Percentiles rank a stretch among this genome's conserved stretches.
Conservation (phyloP, 2,329 filamentous ascomycete species). For the Ophiostoma ulmi region DNA sequence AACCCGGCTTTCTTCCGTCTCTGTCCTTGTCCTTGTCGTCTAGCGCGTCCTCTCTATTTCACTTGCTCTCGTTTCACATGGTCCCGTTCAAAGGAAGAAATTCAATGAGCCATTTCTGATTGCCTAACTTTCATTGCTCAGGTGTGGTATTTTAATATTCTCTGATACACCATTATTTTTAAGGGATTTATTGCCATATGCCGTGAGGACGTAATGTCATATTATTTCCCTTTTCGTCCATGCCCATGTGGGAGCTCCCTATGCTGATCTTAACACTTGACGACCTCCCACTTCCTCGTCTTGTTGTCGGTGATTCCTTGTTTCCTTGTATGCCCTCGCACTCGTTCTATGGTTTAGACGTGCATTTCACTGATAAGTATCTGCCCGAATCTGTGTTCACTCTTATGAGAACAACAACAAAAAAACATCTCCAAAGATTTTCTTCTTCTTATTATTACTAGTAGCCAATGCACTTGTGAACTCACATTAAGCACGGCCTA, state of each 20-base stretch:
- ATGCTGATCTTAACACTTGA: neutral
- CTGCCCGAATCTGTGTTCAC: too few relatives aligned
- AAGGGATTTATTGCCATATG: too few relatives aligned
- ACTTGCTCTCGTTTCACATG: constrained; percentile 1
- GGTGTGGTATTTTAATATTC: too few relatives aligned
- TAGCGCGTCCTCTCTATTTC: neutral
- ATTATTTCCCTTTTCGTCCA: neutral
- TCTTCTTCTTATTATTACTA: too few relatives aligned
- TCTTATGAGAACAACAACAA: too few relatives aligned
- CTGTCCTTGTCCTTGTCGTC: neutral
- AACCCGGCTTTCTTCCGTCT: neutral
- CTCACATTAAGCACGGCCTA: neutral
- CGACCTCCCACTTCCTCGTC: neutral
- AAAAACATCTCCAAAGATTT: too few relatives aligned
- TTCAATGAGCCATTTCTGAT: neutral
- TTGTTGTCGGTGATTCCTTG: neutral
- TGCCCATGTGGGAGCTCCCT: neutral
- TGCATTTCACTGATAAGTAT: too few relatives aligned
- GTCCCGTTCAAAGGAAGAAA: neutral
- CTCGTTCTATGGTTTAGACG: too few relatives aligned
- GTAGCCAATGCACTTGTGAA: too few relatives aligned
- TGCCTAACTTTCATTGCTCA: too few relatives aligned
- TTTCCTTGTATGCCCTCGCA: neutral
- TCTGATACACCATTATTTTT: too few relatives aligned
- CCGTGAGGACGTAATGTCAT: neutral